A percentile compares a stretch with the other conserved stretches of the same genome.
Conservation (phyloP, 495 filamentous ascomycete genomes). For the Haplographium delicatum region DNA sequence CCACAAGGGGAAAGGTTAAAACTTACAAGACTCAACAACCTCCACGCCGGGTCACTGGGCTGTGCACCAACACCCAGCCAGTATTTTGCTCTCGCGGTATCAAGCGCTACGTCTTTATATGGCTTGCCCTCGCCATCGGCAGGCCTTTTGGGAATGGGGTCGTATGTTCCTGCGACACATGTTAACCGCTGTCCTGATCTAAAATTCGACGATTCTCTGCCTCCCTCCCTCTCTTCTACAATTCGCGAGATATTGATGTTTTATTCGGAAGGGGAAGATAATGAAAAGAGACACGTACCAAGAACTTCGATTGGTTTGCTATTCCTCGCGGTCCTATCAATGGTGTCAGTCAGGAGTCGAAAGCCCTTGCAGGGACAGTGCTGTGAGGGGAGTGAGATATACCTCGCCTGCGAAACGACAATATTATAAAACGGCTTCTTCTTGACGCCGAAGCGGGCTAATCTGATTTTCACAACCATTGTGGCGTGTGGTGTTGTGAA, state of each 20-base stretch:
- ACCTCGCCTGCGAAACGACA: conserved; percentile 94
- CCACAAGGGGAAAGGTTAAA: not conserved
- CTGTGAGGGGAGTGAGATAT: conserved; percentile 27
- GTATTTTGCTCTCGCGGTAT: conserved; percentile 76
- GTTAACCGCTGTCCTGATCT: conserved; percentile 4
- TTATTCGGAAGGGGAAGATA: no score
- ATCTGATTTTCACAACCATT: conserved; percentile 94
- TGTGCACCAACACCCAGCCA: conserved; percentile 97
- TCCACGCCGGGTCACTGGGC: conserved; percentile 83
- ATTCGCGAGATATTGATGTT: not conserved
- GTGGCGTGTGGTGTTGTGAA: conserved; percentile 7
- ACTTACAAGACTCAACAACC: conserved; percentile 78
- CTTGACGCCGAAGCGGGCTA: conserved; percentile 87
- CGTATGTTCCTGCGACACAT: conserved; percentile 62
- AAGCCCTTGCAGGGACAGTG: no score
- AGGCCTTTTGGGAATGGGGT: conserved; percentile 75
- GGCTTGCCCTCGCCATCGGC: conserved; percentile 60
- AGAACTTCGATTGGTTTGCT: conserved; percentile 89
- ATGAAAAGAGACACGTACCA: conserved; percentile 32
- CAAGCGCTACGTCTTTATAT: conserved; percentile 86
- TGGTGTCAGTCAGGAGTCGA: not conserved
- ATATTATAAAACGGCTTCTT: conserved; percentile 94
- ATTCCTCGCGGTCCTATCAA: conserved; percentile 65
- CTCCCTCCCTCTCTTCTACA: no score
- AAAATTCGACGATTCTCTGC: no score